Percentiles rank a stretch among this genome's conserved stretches.
Conservation (phyloP, 2,329 filamentous ascomycete species). For the Mollisia scopiformis region DNA sequence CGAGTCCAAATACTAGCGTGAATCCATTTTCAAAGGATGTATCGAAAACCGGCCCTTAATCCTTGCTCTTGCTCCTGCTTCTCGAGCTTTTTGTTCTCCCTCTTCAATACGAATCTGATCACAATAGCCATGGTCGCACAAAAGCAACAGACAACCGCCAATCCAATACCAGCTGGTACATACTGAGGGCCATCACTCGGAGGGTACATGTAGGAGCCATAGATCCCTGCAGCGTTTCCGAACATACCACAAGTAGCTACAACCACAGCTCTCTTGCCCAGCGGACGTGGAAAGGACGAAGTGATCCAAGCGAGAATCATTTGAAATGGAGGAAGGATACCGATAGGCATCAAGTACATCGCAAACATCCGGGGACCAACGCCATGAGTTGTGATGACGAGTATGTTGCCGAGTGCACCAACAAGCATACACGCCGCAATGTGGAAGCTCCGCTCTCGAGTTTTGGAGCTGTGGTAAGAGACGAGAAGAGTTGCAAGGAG, state of each 20-base stretch:
- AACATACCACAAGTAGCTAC: conserved; percentile 35
- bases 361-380: conserved; percentile 60
- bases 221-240: conserved; percentile 37
- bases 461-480: conserved; percentile 56
- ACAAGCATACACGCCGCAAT: conserved; percentile 56
- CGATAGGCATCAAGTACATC: conserved; percentile 64
- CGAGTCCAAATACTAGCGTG: too few relatives aligned
- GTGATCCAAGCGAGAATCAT: conserved; percentile 37
- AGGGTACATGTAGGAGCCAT: conserved; percentile 39
- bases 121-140: conserved; percentile 40
- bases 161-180: conserved; percentile 39
- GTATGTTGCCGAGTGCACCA: conserved; percentile 56
- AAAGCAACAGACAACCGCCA: conserved; percentile 38
- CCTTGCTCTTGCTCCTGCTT: conserved; percentile 20
- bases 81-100: conserved; percentile 40
- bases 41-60: conserved; percentile 17
- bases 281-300: conserved; percentile 37
- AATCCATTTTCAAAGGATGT: conserved; percentile 13
- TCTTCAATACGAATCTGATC: conserved; percentile 37
- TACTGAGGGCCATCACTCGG: conserved; percentile 40
- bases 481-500: conserved; percentile 57
- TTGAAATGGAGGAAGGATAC: conserved; percentile 53
- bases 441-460: conserved; percentile 58
- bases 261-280: conserved; percentile 37
- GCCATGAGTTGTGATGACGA: conserved; percentile 53